Base-by-base conservation (phyloP, 768 basidiomycete species). In the Russula griseocarnosa region DNA sequence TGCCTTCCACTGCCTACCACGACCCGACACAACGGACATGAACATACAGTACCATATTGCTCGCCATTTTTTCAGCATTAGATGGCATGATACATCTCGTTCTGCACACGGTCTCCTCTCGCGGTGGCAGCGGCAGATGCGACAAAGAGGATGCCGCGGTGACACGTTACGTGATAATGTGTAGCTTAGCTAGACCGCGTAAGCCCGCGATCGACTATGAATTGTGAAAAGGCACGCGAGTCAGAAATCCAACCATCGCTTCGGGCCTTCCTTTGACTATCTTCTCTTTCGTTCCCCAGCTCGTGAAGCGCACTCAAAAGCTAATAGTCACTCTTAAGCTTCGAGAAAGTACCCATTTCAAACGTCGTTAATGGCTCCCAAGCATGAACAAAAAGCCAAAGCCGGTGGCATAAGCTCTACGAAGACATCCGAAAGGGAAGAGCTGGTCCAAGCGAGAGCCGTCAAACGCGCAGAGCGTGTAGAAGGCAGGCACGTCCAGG, bases 381-480 rank as follows among this genome's bases (percentile, higher is more conserved):
- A 40, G 20, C 47, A 16, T 11, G 3, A 36, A 18, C 34, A 42
- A n/a, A 56, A 16, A 30, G n/a, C 55, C 10, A 32, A 20, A 9
- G 11, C 36, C 9, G 26, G 49, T 34, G 61, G 55, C 28, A 57
- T 13, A 13, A 26, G 22, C 55, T 20, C 49, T n/a, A 36, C 50
- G 3, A 42, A 32, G 40, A 9, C 38, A 16, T 16, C 56, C 1
- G 22, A 47, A 26, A 59, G 47, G 34, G 51, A 47, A 5, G 34
- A 32, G 20, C 26, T 22, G 26, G 8, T 54, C 9, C 28, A 63
- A 14, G 51, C 26, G 34, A 52, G 62, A 5, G 52, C 62, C 18
- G 20, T 54, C 18, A 49, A 50, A 36, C 57, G 57, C 28, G 46
- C 24, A 18, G 57, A 59, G 34, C 62, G 44, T 16, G 50, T 32